These are phyloP conservation scores for Cydonia oblonga DNA, from an alignment of 331 rosid species.

Conservation along the genomic window DNA sequence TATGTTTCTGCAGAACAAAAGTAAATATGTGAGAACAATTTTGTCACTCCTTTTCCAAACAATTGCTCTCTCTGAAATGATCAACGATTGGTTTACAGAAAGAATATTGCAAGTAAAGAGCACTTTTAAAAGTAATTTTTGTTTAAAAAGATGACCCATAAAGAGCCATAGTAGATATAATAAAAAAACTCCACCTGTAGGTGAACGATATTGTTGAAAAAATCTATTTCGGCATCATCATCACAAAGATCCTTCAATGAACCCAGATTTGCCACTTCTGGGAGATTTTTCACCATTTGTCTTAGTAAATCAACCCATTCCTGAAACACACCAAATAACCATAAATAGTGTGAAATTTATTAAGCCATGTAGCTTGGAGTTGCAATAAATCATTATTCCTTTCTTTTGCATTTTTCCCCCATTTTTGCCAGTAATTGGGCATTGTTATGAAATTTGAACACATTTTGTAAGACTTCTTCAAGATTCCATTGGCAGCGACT, in stretches of 20 bases:
- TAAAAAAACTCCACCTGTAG: constrained; percentile 45
- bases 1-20: constrained; percentile 55
- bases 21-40: background rate
- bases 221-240: constrained; percentile 57
- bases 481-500: background rate
- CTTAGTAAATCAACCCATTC: constrained; percentile 75
- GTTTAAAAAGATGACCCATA: background rate
- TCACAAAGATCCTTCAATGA: constrained; percentile 47
- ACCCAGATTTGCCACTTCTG: constrained; percentile 47
- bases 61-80: background rate
- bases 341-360: background rate
- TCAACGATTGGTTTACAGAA: background rate
- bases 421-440: background rate
- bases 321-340: constrained; percentile 33
- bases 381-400: background rate
- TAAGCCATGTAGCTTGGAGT: background rate
- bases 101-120: background rate
- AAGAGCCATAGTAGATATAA: background rate
- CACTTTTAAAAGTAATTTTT: background rate
- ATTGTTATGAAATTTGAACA: background rate
- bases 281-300: constrained; percentile 75
- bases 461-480: background rate
- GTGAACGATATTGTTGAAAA: constrained; percentile 67
- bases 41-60: background rate
- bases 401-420: background rate